Conservation (phyloP, 352 stramenopile species). For the Globisporangium takayamanum region DNA sequence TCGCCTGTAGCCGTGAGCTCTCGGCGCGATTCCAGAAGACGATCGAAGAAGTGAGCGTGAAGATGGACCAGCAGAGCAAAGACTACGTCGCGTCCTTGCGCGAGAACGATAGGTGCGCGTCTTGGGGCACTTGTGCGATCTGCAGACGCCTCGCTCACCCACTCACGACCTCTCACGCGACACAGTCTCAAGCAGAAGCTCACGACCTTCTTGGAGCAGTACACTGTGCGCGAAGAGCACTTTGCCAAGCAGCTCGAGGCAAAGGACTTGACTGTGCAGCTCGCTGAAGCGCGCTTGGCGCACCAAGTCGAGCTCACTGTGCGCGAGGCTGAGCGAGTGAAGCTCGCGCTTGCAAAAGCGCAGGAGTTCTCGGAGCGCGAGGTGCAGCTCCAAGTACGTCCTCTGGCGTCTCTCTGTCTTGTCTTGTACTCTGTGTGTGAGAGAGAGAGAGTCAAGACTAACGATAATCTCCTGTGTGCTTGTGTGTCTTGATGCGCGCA, state of each 20-base stretch:
- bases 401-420: no score
- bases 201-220: constrained; percentile 78
- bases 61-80: constrained; percentile 83
- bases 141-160: not conserved
- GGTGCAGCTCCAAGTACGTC: constrained; percentile 53
- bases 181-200: constrained; percentile 76
- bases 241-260: constrained; percentile 79
- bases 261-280: constrained; percentile 74
- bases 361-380: constrained; percentile 78
- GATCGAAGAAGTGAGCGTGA: constrained; percentile 84
- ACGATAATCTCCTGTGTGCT: not conserved
- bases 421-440: no score
- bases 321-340: constrained; percentile 59
- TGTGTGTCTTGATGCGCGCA: constrained; percentile 8
- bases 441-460: not conserved
- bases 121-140: not conserved
- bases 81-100: constrained; percentile 81
- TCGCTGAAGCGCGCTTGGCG: constrained; percentile 75
- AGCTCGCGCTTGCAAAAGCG: constrained; percentile 76
- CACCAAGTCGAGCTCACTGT: constrained; percentile 73
- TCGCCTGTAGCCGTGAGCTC: constrained; percentile 42
- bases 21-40: constrained; percentile 80
- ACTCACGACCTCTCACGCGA: not conserved
- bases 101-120: constrained; percentile 62
- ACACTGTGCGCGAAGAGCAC: constrained; percentile 72